A percentile compares a stretch with the other conserved stretches of the same genome.
phyloP scores from a whole-genome alignment of 129 eudicot genomes.

The Centella asiatica region DNA sequence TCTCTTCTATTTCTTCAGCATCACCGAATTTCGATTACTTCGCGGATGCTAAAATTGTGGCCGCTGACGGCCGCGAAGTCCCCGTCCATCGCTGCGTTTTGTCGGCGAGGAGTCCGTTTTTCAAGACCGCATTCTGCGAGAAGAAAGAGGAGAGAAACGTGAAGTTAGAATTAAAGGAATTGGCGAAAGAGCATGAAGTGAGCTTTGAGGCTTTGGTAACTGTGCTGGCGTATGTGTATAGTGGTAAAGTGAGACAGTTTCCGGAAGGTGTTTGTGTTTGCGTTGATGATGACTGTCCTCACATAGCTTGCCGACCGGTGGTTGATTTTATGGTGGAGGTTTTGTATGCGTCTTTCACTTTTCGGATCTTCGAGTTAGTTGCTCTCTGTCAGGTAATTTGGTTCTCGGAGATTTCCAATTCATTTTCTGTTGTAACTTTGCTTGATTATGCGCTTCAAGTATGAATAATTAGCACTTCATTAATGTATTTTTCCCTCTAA shows the following conservation, averaged over 20 bases:
- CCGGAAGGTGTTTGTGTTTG: constrained; percentile 61
- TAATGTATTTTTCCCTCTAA: too few relatives aligned
- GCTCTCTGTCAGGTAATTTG: constrained; percentile 67
- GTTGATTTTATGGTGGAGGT: constrained; percentile 75
- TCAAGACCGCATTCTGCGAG: constrained; percentile 30
- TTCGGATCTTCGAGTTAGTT: constrained; percentile 73
- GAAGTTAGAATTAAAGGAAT: constrained; percentile 57
- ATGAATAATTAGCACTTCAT: too few relatives aligned
- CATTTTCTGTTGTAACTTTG: too few relatives aligned
- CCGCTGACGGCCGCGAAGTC: constrained; percentile 41
- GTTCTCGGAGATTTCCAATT: too few relatives aligned
- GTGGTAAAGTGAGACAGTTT: constrained; percentile 52
- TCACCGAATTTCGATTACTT: constrained; percentile 35
- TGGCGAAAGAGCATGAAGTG: constrained; percentile 46
- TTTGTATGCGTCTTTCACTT: constrained; percentile 50
- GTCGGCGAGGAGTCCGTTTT: constrained; percentile 57
- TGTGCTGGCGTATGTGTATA: constrained; percentile 60
- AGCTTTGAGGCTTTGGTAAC: constrained; percentile 55
- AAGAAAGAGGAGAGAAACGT: constrained; percentile 20
- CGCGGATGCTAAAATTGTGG: constrained; percentile 52
- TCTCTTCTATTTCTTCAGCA: constrained; percentile 30
- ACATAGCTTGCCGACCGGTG: constrained; percentile 70
- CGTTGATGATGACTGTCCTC: constrained; percentile 82
- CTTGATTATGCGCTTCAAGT: too few relatives aligned
- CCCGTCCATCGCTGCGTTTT: constrained; percentile 67